Conservation (phyloP, 1,284 basidiomycete genomes). For the Leccinum cinnamomeum region DNA sequence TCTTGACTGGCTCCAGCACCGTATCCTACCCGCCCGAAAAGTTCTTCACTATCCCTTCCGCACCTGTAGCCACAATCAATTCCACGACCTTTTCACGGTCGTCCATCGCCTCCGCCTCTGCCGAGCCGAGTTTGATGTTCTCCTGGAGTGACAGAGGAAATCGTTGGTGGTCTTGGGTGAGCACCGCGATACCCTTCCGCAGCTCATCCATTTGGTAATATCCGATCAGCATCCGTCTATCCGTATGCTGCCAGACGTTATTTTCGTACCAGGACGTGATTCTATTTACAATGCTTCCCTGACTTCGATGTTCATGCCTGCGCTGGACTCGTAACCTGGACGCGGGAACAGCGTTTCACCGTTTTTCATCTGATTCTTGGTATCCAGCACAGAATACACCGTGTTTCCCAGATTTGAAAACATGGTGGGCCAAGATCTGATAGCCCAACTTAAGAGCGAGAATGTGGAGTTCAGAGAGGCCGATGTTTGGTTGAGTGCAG, state of each 20-base stretch:
- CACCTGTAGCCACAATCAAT: slow-evolving; percentile 41
- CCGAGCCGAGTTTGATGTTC: slow-evolving; percentile 65
- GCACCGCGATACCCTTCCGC: slow-evolving; percentile 78
- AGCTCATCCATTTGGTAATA: slow-evolving; percentile 67
- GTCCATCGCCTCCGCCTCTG: too few species aligned
- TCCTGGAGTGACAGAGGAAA: slow-evolving; percentile 83
- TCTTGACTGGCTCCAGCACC: slow-evolving; percentile 36
- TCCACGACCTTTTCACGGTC: slow-evolving; percentile 26
- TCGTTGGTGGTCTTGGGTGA: slow-evolving; percentile 81
- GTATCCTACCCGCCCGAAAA: slow-evolving; percentile 25
- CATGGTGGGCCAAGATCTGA: slow-evolving; percentile 11
- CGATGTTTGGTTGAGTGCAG: slow-evolving; percentile 35
- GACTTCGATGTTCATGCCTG: slow-evolving; percentile 39
- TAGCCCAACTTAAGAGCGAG: neutral
- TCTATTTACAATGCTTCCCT: neutral
- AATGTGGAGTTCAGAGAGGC: slow-evolving; percentile 26
- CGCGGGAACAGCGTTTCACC: slow-evolving; percentile 19
- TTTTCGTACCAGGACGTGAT: neutral
- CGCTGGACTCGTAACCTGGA: slow-evolving; percentile 6
- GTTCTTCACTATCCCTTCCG: slow-evolving; percentile 33
- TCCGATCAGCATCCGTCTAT: slow-evolving; percentile 53
- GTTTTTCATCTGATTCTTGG: slow-evolving; percentile 22
- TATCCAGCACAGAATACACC: slow-evolving; percentile 24
- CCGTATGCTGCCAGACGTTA: slow-evolving; percentile 52
- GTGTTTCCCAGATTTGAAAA: slow-evolving; percentile 13